Evolutionary conservation across 2,329 filamentous ascomycete genomes (phyloP), one percentile per base, ranked within the genome.

Genomic region (Aureobasidium lini): DNA sequence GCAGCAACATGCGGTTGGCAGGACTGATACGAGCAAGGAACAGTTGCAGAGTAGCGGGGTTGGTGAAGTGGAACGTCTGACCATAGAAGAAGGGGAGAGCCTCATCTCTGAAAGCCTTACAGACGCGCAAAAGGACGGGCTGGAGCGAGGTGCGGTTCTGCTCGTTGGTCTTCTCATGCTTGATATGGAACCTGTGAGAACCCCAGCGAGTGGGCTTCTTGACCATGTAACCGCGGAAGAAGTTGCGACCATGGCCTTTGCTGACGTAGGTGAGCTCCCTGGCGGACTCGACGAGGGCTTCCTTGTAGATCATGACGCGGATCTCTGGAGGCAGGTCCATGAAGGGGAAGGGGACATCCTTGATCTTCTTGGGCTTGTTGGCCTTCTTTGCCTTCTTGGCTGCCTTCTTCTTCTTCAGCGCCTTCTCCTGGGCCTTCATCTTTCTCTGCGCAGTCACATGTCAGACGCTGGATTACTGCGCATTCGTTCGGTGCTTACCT

Each of bases 261-360:
- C 3, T 29, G 15, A 36, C 32, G 23, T 15, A 47, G 40, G 28
- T 46, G 18, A 58, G 54, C 1, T 58, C 44, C 28, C 10, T 48
- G 34, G 13, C 10, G 1, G 18, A 31, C 6, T 58, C 54, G 28
- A 58, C 54, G 6, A 58, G 54, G 7, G 34, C n/a, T 1, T 9
- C 10, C n/a, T 49, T 48, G 34, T 60, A 60, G n/a, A 60, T 54
- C 48, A 60, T 60, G 48, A 36, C 18, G 29, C 49, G 57, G 6
- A 60, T 46, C 29, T 60, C 57, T 3, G 18, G 23, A 18, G 57
- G 57, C 16, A 60, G 49, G 13, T 46, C 40, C 48, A 60, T 32
- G 48, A 60, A 53, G 6, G n/a, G 40, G 39, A 53, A 60, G 7
- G 47, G 43, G 11, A 57, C 32, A 6, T 57, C 47, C 32, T 53